Evolutionary conservation across 129 eudicot species (phyloP), one percentile per base, ranked within the genome.

Genomic region (Centrapalus pauciflorus): DNA sequence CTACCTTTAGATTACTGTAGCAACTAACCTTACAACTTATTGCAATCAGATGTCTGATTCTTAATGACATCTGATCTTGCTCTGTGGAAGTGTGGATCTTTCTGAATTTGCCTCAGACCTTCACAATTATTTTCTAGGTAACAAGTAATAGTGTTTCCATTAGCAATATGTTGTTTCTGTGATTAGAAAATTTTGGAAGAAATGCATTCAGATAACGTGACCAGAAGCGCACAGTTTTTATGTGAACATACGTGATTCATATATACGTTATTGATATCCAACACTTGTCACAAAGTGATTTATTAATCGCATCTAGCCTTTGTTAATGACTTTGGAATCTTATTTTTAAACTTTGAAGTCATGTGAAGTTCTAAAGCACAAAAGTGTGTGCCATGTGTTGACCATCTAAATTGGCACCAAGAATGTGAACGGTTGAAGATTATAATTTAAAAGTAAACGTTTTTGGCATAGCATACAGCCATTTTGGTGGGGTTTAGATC

Each of bases 381-480:
- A 24, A 67, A 51, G 50, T 34, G 27, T 26, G 49, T 33, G 72
- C 19, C 61, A 13, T 51, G 37, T 67, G 14, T 66, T 55, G 52
- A 16, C 52, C 17, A 13, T 45, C n/a, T 9, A 45, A 45, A 27
- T 66, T 66, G 60, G 16, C 12, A 50, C n/a, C n/a, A n/a, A n/a
- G n/a, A n/a, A n/a, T n/a, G n/a, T n/a, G n/a, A n/a, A n/a, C n/a
- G n/a, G n/a, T n/a, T n/a, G n/a, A n/a, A n/a, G n/a, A n/a, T n/a
- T n/a, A n/a, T n/a, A n/a, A n/a, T n/a, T n/a, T n/a, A n/a, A n/a
- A n/a, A n/a, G n/a, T n/a, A n/a, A n/a, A n/a, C n/a, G n/a, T n/a
- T n/a, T n/a, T n/a, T n/a, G n/a, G n/a, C n/a, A n/a, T n/a, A n/a
- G n/a, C n/a, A n/a, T n/a, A n/a, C n/a, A n/a, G n/a, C n/a, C n/a